Conservation (phyloP, 106 monocot genomes). For the Posidonia australis region DNA sequence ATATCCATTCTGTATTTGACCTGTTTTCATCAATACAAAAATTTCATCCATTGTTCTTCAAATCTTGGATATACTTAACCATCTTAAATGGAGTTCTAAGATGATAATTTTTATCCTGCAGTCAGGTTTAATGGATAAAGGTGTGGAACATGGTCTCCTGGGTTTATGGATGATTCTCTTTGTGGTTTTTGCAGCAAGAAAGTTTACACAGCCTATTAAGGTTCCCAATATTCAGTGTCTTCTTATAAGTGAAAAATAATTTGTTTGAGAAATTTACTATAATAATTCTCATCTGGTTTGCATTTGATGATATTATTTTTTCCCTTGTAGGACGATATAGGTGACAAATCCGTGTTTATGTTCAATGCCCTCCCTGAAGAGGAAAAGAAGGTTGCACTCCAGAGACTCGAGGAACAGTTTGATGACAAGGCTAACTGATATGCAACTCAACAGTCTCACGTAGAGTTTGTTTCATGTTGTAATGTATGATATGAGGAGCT, state of each 20-base stretch:
- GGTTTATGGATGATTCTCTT: constrained; percentile 91
- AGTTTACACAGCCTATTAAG: constrained; percentile 94
- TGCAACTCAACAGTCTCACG: not conserved
- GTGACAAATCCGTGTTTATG: constrained; percentile 95
- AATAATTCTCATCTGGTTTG: too few species aligned
- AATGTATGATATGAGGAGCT: too few species aligned
- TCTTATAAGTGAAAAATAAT: not conserved
- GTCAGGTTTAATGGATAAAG: constrained; percentile 68
- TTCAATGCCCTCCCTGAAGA: constrained; percentile 79
- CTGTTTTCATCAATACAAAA: too few species aligned
- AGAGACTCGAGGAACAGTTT: constrained; percentile 31
- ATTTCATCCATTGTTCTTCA: too few species aligned
- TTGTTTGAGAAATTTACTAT: too few species aligned
- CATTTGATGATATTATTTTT: not conserved
- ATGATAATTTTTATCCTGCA: constrained; percentile 28
- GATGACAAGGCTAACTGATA: constrained; percentile 17
- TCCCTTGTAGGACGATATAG: constrained; percentile 66
- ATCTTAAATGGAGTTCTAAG: too few species aligned
- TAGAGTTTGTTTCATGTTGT: too few species aligned
- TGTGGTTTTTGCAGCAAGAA: constrained; percentile 76
- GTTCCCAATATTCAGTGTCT: constrained; percentile 16
- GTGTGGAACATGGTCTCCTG: constrained; percentile 48
- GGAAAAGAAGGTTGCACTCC: constrained; percentile 54
- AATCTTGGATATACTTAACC: too few species aligned
- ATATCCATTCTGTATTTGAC: too few species aligned